Evolutionary conservation across 169 alveolate genomes (phyloP).

Genomic region (Cryptosporidium viatorum): DNA sequence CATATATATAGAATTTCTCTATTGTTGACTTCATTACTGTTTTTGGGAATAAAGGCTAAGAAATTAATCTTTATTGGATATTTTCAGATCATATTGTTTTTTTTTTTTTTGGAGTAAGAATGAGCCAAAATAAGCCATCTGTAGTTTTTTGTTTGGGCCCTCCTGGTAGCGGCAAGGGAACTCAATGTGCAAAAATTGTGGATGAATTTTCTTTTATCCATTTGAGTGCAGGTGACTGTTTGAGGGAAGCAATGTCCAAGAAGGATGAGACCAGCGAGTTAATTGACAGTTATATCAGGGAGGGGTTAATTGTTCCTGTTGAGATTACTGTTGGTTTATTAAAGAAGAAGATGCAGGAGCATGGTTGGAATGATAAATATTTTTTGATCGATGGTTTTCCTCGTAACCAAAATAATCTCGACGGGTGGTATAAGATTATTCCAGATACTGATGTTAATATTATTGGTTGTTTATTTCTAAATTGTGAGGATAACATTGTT

Average conservation of each 20-base stretch:
- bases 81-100: too few relatives aligned
- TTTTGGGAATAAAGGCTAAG: neutral
- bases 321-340: constrained; percentile 91
- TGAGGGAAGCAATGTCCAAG: constrained; percentile 84
- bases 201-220: constrained; percentile 86
- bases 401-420: constrained; percentile 89
- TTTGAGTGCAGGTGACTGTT: constrained; percentile 92
- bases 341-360: constrained; percentile 88
- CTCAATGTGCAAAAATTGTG: constrained; percentile 86
- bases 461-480: constrained; percentile 80
- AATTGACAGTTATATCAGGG: constrained; percentile 85
- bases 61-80: too few relatives aligned
- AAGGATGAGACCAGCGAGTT: constrained; percentile 85
- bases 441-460: constrained; percentile 78
- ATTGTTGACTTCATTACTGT: neutral
- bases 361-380: constrained; percentile 88
- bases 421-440: constrained; percentile 86
- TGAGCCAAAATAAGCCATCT: constrained; percentile 21
- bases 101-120: neutral
- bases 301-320: constrained; percentile 95
- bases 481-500: constrained; percentile 85
- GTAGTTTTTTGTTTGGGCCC: constrained; percentile 81
- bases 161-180: constrained; percentile 91
- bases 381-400: constrained; percentile 97
- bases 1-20: too few relatives aligned